Base-by-base conservation (phyloP, 768 basidiomycete species). In the Hygrophorus pudorinus region DNA sequence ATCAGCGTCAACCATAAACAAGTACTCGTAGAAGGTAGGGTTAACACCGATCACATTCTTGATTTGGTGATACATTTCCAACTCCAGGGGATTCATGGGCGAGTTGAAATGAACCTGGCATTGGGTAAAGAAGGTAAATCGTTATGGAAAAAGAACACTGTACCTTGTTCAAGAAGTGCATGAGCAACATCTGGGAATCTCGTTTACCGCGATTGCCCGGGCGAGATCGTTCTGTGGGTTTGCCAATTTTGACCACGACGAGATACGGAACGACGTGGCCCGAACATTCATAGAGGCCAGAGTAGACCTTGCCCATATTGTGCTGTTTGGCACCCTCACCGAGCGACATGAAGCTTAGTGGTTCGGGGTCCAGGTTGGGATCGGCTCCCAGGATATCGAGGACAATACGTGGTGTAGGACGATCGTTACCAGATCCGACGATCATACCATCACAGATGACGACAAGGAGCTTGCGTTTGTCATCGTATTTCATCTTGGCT, bases 41-140 rank as follows among this genome's bases (percentile, higher is more conserved):
- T 99, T 96, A 56, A 99, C 91, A 63, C 96, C 96, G 54, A 99
- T 97, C 43, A 98, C 92, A 56, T 99, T 99, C 76, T 97, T 91
- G 73, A 98, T 92, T 64, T 99, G 96, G 60, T 98, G 96, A 59
- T 92, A 98, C 69, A 99, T 94, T 68, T 99, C 96, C 42, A 99
- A 66, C 65, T 99, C 96, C 49, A 94, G 65, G 1, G 96, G 96
- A 56, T 85, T 89, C 96, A 99, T 98, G 0, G 92, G 83, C 16
- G 89, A 64, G 60, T 93, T 89, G 64, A 94, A 98, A 64, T 98
- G 96, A 36, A 98, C 96, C 89, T 91, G 2, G 42, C 3, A 27
- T 5, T 1, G 12, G 7, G 24, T 31, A 29, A 41, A n/a, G 10
- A 30, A 10, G 44, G 2, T 13, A 18, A 38, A 1, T 40, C 30